These are phyloP conservation scores for Rhynchospora tenuis DNA, from an alignment of 176 grass and related monocot species.

Conservation along the genomic window DNA sequence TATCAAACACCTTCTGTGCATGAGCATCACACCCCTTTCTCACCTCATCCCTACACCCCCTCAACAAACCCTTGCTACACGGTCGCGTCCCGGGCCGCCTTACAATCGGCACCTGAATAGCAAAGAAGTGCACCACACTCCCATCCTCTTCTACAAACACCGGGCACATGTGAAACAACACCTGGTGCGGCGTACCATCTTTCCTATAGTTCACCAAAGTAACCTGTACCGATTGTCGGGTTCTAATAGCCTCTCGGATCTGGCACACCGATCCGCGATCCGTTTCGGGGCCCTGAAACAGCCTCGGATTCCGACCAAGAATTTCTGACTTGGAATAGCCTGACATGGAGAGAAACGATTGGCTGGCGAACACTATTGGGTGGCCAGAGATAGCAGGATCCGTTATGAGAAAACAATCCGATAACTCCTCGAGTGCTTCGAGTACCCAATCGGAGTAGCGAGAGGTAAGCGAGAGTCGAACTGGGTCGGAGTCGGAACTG, in stretches of 20 bases:
- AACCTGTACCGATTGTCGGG: conserved; percentile 46
- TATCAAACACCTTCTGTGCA: conserved; percentile 45
- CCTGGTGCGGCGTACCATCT: conserved; percentile 73
- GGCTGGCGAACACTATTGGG: conserved; percentile 86
- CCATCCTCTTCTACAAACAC: conserved; percentile 61
- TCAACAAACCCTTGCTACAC: background rate
- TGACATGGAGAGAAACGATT: conserved; percentile 48
- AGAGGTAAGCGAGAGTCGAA: conserved; percentile 48
- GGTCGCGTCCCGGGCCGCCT: background rate
- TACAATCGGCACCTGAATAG: conserved; percentile 73
- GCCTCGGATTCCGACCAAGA: conserved; percentile 60
- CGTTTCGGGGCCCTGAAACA: conserved; percentile 90
- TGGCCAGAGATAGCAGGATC: conserved; percentile 75
- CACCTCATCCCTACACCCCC: conserved; percentile 67
- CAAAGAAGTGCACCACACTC: conserved; percentile 72
- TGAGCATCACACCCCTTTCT: conserved; percentile 36
- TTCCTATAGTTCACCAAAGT: conserved; percentile 69
- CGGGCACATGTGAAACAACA: conserved; percentile 75
- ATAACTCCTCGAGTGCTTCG: conserved; percentile 75
- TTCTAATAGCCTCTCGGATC: conserved; percentile 67
- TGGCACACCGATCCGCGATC: conserved; percentile 51
- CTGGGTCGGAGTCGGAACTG: background rate
- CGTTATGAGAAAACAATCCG: conserved; percentile 69
- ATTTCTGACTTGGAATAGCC: conserved; percentile 50
- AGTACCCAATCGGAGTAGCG: conserved; percentile 78